Evolutionary conservation across 805 yeast species (phyloP), one percentile per base, ranked within the genome.

Genomic region (Candida jianshihensis): DNA sequence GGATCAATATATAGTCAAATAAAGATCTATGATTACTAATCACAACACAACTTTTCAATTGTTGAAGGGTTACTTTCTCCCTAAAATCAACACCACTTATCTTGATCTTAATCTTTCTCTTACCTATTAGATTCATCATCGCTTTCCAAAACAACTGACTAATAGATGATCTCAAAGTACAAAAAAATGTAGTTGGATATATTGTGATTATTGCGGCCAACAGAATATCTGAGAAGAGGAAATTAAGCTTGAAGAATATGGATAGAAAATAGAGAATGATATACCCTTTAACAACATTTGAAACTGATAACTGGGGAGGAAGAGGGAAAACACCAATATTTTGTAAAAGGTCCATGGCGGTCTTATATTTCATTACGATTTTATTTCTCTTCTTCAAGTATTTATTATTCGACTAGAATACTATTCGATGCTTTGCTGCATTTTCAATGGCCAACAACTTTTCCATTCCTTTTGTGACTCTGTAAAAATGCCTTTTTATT

Each of bases 11-110:
- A 53, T 78, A 76, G 54, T 87, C 96, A 12, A 75, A 71, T 8
- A 81, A 47, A 0, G 92, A 79, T 34, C 67, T 66, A 53, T 87
- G 96, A 49, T 86, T 87, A 34, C 74, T 58, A 33, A 61, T 21
- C 39, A 63, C 34, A 37, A 55, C 19, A 35, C 69, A 70, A 21
- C 57, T 49, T 38, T 61, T 63, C 33, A 63, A 41, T 4, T 47
- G 39, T 6, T 42, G 42, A 24, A 42, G 47, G 8, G 33, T 30
- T 11, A 26, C 39, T n/a, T 43, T 42, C 19, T 50, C 52, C 26
- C 41, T 46, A 34, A 51, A 43, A 29, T 53, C 47, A 7, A 51
- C 24, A 2, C 56, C 58, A 18, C 49, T 42, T n/a, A 52, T 44
- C 10, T 50, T 49, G 19, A 53, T 48, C 31, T 48, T 51, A 19